Percentiles rank a stretch among this genome's conserved stretches.
phyloP scores from a whole-genome alignment of 2,329 filamentous ascomycete species.

The Clarireedia sp. region DNA sequence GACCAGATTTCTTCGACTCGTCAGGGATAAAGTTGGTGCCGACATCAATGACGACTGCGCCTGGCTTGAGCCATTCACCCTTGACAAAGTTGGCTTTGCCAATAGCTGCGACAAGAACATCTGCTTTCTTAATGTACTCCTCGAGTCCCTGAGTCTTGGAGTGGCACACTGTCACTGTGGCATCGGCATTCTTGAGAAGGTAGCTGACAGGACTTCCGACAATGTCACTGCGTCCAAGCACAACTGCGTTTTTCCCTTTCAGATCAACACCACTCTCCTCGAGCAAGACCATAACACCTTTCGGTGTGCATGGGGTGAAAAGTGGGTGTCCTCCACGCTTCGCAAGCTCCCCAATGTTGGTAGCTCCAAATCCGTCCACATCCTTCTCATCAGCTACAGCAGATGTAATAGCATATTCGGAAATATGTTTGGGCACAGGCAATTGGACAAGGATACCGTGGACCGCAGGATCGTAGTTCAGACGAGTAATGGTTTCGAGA shows the following conservation, averaged over 20 bases:
- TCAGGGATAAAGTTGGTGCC: constrained; percentile 95
- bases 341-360: constrained; percentile 92
- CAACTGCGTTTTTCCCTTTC: constrained; percentile 86
- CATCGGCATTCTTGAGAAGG: constrained; percentile 88
- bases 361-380: constrained; percentile 91
- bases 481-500: constrained; percentile 67
- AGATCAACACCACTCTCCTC: constrained; percentile 76
- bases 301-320: constrained; percentile 92
- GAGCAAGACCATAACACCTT: constrained; percentile 91
- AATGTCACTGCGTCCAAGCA: constrained; percentile 91
- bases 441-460: constrained; percentile 93
- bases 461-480: constrained; percentile 80
- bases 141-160: constrained; percentile 72
- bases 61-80: constrained; percentile 91
- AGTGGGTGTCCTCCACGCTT: constrained; percentile 86
- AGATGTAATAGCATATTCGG: constrained; percentile 84
- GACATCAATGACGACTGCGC: constrained; percentile 93
- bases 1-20: constrained; percentile 80
- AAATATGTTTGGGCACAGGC: constrained; percentile 80
- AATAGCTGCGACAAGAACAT: constrained; percentile 88
- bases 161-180: constrained; percentile 94
- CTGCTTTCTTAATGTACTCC: constrained; percentile 70
- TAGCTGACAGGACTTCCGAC: constrained; percentile 96
- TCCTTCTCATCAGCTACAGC: constrained; percentile 91
- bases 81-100: constrained; percentile 82